Evolutionary conservation across 169 alveolate genomes (phyloP).

Genomic region (Babesia caballi): DNA sequence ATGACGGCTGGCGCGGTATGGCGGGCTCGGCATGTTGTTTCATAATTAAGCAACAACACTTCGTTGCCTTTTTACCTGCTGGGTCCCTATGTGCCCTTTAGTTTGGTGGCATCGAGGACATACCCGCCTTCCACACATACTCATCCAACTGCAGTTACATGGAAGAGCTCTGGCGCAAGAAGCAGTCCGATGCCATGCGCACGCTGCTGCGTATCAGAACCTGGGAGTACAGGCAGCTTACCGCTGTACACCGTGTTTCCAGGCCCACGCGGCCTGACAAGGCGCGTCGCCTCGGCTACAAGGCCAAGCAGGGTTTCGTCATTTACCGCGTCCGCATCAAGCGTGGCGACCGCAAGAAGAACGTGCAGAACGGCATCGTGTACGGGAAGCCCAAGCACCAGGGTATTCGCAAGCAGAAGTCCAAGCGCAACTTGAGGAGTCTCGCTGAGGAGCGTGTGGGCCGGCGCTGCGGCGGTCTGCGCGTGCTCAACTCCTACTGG

Average conservation of each 20-base stretch:
- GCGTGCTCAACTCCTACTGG: slow-evolving; percentile 99
- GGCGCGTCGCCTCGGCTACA: slow-evolving; percentile 97
- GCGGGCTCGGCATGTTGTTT: no score
- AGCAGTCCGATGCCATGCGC: slow-evolving; percentile 98
- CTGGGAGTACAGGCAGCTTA: slow-evolving; percentile 99
- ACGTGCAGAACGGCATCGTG: slow-evolving; percentile 97
- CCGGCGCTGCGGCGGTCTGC: slow-evolving; percentile 90
- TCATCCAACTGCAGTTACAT: slow-evolving; percentile 79
- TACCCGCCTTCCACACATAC: neutral
- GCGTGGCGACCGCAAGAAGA: slow-evolving; percentile 99
- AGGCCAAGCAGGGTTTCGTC: slow-evolving; percentile 99
- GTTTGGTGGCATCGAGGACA: no score
- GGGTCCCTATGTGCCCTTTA: neutral
- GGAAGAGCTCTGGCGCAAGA: slow-evolving; percentile 98
- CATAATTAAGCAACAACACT: neutral
- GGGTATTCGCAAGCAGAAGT: slow-evolving; percentile 95
- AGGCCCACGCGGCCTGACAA: slow-evolving; percentile 96
- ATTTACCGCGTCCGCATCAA: slow-evolving; percentile 98
- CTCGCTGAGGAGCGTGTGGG: slow-evolving; percentile 99
- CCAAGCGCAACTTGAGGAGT: slow-evolving; percentile 93
- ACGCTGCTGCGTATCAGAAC: slow-evolving; percentile 96
- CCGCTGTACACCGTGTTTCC: slow-evolving; percentile 95
- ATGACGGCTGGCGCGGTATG: no score
- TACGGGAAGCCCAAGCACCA: slow-evolving; percentile 99
- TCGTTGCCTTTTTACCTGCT: neutral